A percentile compares a stretch with the other conserved stretches of the same genome.
phyloP scores from a whole-genome alignment of 1,139 yeast species.

The Waltiozyma sp. region DNA sequence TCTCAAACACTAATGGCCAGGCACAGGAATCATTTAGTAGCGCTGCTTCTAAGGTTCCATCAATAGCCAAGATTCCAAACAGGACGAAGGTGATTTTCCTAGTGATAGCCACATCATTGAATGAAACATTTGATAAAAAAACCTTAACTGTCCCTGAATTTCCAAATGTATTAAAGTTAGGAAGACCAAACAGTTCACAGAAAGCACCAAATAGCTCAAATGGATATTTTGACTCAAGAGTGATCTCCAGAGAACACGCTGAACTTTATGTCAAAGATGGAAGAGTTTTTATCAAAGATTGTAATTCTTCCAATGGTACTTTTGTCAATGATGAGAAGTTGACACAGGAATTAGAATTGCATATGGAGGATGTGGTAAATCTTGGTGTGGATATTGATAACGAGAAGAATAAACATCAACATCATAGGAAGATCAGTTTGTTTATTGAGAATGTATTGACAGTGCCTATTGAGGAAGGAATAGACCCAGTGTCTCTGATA shows the following conservation, averaged over 20 bases:
- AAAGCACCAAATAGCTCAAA: conserved; percentile 69
- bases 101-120: conserved; percentile 61
- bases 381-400: conserved; percentile 88
- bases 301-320: conserved; percentile 91
- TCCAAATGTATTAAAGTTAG: conserved; percentile 80
- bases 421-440: conserved; percentile 77
- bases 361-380: conserved; percentile 70
- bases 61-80: neutral
- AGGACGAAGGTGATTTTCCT: conserved; percentile 28
- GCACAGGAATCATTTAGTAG: neutral
- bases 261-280: conserved; percentile 63
- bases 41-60: neutral
- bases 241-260: conserved; percentile 88
- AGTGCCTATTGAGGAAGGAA: conserved; percentile 28
- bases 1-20: neutral
- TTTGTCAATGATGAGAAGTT: conserved; percentile 71
- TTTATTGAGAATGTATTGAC: conserved; percentile 61
- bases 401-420: conserved; percentile 36
- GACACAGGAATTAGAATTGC: conserved; percentile 49
- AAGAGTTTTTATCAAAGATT: conserved; percentile 66
- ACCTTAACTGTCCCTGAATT: conserved; percentile 66
- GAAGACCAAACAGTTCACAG: conserved; percentile 72
- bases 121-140: conserved; percentile 75
- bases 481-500: conserved; percentile 10
- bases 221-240: conserved; percentile 92